Evolutionary conservation across 2,329 filamentous ascomycete genomes (phyloP).

Genomic region (Calonectria hawksworthii): DNA sequence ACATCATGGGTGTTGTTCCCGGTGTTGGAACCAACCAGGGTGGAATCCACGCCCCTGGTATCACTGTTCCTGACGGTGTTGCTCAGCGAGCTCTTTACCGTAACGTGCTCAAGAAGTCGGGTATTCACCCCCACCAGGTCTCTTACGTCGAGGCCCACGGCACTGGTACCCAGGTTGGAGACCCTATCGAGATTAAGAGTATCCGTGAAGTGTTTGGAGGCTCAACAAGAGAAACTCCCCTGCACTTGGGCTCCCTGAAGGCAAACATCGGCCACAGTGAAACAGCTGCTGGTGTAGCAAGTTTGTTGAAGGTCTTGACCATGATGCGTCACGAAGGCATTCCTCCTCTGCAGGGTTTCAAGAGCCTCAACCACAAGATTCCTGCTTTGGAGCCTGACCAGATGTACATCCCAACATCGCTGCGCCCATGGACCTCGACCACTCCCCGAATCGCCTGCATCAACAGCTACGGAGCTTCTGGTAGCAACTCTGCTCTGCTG

Average conservation of each 20-base stretch:
- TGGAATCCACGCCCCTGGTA: slow-evolving; percentile 80
- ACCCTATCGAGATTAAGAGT: slow-evolving; percentile 56
- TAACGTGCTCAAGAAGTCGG: slow-evolving; percentile 69
- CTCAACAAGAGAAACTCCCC: not conserved
- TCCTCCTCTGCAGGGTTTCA: slow-evolving; percentile 45
- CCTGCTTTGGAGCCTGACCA: slow-evolving; percentile 27
- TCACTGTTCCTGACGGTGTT: slow-evolving; percentile 83
- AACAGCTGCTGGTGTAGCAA: slow-evolving; percentile 46
- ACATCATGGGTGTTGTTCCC: slow-evolving; percentile 79
- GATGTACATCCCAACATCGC: slow-evolving; percentile 22
- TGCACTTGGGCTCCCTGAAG: slow-evolving; percentile 49
- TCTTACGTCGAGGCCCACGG: slow-evolving; percentile 61
- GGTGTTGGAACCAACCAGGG: slow-evolving; percentile 86
- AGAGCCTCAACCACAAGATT: slow-evolving; percentile 47
- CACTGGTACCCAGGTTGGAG: slow-evolving; percentile 63
- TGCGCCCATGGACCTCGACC: slow-evolving; percentile 35
- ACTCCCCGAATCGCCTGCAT: slow-evolving; percentile 43
- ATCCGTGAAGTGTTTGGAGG: slow-evolving; percentile 36
- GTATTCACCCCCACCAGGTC: slow-evolving; percentile 36
- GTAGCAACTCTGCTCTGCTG: slow-evolving; percentile 50
- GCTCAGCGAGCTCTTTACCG: slow-evolving; percentile 82
- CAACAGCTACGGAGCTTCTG: slow-evolving; percentile 55
- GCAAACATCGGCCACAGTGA: slow-evolving; percentile 49
- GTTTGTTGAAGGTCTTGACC: slow-evolving; percentile 49
- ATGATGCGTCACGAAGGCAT: slow-evolving; percentile 47